Evolutionary conservation across 257 asterid species (phyloP), one percentile per base, ranked within the genome.

Genomic region (Salvia rosmarinus): DNA sequence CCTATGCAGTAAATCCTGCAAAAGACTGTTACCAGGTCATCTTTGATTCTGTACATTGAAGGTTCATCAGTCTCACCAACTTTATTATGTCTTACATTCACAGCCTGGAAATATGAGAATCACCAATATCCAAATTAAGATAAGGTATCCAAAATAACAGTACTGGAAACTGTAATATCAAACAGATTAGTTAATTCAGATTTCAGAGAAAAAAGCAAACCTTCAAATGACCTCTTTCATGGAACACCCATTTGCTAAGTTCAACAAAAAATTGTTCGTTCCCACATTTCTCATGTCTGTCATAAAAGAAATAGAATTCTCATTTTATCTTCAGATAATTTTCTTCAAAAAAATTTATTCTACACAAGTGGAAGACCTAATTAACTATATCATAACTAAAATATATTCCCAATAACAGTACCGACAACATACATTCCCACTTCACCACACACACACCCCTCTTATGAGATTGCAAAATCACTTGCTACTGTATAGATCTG

Each of bases 171-270:
- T 37, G 44, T 51, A 50, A 50, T 37, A 59, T n/a, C 56, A 51
- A 55, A 40, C 59, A 63, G 37, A 49, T 57, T 43, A 63, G 55
- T 57, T 43, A 57, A 20, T 59, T 12, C 58, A 70, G n/a, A n/a
- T n/a, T n/a, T n/a, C 71, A 49, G 43, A 64, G n/a, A n/a, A n/a
- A 39, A 56, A 47, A 58, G 51, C 82, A 75, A 67, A 91, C 97
- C 97, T 89, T 91, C 63, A 91, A 82, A 75, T 91, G 96, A 43
- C 96, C 97, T 77, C 97, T 85, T 78, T 87, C 96, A 71, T 91
- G 97, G 91, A 91, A 91, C 76, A 91, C 82, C 96, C 97, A 91
- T 80, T 83, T 91, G 88, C 95, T 91, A 77, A 84, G 84, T 84
- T 91, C 96, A 23, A 86, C 81, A 70, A 82, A 40, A 81, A 91